A percentile compares a stretch with the other conserved stretches of the same genome.
Conservation (phyloP, 345 rosid genomes). For the Nephelium lappaceum region DNA sequence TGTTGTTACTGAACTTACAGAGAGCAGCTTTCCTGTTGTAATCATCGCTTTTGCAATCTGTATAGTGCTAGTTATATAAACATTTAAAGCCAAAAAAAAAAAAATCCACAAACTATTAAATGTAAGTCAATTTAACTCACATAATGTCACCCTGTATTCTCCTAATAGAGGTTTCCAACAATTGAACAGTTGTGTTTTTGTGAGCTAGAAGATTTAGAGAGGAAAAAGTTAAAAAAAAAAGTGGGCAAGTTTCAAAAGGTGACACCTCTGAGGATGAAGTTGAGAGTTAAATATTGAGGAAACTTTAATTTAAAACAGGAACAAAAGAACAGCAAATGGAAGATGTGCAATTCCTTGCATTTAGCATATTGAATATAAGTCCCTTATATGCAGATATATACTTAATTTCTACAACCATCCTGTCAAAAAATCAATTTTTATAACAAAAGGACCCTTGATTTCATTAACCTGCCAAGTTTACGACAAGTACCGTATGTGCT, state of each 20-base stretch:
- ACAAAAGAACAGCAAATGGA: background rate
- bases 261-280: background rate
- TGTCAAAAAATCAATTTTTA: background rate
- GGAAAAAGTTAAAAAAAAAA: background rate
- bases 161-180: background rate
- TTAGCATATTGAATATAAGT: background rate
- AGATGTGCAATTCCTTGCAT: constrained; percentile 1
- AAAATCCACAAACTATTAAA: background rate
- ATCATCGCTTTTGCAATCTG: constrained; percentile 89
- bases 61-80: constrained; percentile 3
- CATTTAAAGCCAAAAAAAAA: background rate
- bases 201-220: background rate
- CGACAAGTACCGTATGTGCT: background rate
- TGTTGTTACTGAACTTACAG: constrained; percentile 46
- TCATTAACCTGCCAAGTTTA: background rate
- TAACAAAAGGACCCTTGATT: background rate
- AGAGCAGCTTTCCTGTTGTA: constrained; percentile 59
- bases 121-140: background rate
- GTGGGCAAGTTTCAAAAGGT: background rate
- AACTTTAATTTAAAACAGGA: background rate
- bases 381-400: background rate
- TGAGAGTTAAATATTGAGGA: background rate
- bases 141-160: background rate
- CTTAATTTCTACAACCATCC: background rate
- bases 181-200: background rate